These are phyloP conservation scores for Xerocomus minutiporus DNA, from an alignment of 1,284 basidiomycete genomes.

Conservation along the genomic window DNA sequence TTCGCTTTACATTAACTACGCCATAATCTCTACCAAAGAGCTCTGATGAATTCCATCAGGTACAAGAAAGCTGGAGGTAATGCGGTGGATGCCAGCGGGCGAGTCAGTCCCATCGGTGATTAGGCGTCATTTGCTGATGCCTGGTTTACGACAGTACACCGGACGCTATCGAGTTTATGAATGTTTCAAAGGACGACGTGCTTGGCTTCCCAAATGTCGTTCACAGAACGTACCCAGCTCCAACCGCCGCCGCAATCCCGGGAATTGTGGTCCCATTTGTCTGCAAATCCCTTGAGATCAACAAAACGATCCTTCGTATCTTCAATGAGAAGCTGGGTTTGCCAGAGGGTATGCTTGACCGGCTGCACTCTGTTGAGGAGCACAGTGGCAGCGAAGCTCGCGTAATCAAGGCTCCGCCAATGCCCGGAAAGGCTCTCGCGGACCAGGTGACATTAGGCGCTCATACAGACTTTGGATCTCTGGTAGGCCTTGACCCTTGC, in stretches of 20 bases:
- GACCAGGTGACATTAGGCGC: conserved; percentile 43
- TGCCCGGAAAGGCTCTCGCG: conserved; percentile 17
- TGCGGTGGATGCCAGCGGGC: conserved; percentile 60
- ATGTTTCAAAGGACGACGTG: conserved; percentile 63
- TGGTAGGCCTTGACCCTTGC: conserved; percentile 27
- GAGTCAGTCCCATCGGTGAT: background rate
- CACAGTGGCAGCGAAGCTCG: conserved; percentile 58
- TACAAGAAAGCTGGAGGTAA: conserved; percentile 63
- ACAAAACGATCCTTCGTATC: conserved; percentile 48
- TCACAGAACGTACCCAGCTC: conserved; percentile 52
- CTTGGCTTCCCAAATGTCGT: conserved; percentile 50
- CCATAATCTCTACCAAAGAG: background rate
- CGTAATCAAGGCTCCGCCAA: conserved; percentile 49
- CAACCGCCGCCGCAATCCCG: conserved; percentile 49
- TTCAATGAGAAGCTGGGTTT: conserved; percentile 57
- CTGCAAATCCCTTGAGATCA: conserved; percentile 52
- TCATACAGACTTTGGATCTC: conserved; percentile 56
- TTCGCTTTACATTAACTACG: background rate
- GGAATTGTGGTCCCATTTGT: conserved; percentile 52
- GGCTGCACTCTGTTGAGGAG: conserved; percentile 45
- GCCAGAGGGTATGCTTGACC: conserved; percentile 44
- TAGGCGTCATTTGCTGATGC: background rate
- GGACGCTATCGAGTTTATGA: conserved; percentile 64
- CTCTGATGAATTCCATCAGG: conserved; percentile 31
- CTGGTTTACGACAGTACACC: conserved; percentile 10